Percentiles rank a stretch among this genome's conserved stretches.
Evolutionary conservation across 73 alveolate genomes (phyloP).

Genomic region (Uronychia binucleata): DNA sequence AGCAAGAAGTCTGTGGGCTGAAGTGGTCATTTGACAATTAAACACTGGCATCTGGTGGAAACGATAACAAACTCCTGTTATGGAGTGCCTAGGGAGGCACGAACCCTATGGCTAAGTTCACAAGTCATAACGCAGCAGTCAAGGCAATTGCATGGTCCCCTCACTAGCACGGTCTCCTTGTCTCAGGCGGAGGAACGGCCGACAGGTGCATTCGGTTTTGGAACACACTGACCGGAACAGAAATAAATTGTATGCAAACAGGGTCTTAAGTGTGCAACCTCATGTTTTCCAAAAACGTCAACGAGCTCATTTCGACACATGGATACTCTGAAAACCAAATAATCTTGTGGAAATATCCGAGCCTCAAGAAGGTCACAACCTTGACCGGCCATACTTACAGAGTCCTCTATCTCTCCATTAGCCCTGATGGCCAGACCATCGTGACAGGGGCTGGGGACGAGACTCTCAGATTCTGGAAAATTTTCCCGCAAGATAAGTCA

Average conservation of each 20-base stretch:
- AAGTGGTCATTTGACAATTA: constrained; percentile 96
- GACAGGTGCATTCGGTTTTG: constrained; percentile 94
- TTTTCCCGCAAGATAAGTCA: constrained; percentile 50
- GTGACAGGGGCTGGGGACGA: constrained; percentile 90
- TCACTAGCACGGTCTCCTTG: constrained; percentile 80
- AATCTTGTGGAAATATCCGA: constrained; percentile 96
- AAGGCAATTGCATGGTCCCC: constrained; percentile 98
- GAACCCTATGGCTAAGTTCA: constrained; percentile 82
- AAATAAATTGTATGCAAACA: constrained; percentile 78
- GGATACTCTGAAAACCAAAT: constrained; percentile 87
- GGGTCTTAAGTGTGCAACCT: constrained; percentile 96
- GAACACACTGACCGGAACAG: constrained; percentile 80
- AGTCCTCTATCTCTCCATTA: constrained; percentile 95
- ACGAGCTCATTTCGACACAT: constrained; percentile 90
- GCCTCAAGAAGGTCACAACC: constrained; percentile 86
- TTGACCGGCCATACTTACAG: constrained; percentile 98
- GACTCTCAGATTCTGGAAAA: constrained; percentile 80
- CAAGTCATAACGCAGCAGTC: constrained; percentile 94
- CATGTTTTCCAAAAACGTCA: constrained; percentile 84
- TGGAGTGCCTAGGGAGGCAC: constrained; percentile 83
- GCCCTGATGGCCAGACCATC: constrained; percentile 96
- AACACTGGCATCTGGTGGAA: constrained; percentile 98
- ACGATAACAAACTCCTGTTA: constrained; percentile 96
- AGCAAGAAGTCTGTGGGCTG: constrained; percentile 95
- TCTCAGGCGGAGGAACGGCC: constrained; percentile 98